Evolutionary conservation across 1,284 basidiomycete species (phyloP), one percentile per base, ranked within the genome.

Genomic region (Lentinula novae-zelandiae): DNA sequence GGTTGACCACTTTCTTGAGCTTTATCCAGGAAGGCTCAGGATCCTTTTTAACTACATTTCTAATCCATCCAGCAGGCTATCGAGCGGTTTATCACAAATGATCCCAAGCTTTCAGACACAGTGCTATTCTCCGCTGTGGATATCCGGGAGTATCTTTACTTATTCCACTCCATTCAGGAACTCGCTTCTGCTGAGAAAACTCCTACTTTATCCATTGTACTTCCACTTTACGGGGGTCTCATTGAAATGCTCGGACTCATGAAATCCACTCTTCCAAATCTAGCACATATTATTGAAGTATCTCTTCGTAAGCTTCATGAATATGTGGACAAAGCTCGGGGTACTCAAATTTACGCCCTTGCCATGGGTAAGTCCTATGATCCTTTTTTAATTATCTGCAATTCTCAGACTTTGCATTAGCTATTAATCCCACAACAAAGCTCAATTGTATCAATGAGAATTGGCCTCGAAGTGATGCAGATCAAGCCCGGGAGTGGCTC

Each of bases 351-450:
- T 3, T 77, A 76, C 64, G 65, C 63, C 0, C 63, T 76, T 13
- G 69, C 75, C 1, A 75, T 77, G 70, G 63, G 74, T 76, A 62
- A 39, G 68, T 67, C 31, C 17, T 52, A 42, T 52, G n/a, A n/a
- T n/a, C n/a, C 20, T 20, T 17, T 48, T 20, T 22, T 48, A 15
- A 51, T 51, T 10, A 20, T n/a, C 49, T 22, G 17, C 10, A 20
- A 51, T 20, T 10, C 49, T 22, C 22, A 20, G 10, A 22, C 20
- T 33, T 31, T 22, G 3, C 17, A 15, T 9, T 1, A 54, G 53
- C 53, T 39, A 13, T 38, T 13, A 54, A 27, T 27, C 3, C 27
- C 27, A 27, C 27, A 27, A 27, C 0, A 3, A 27, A 27, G 27
- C 27, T 27, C 49, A 22, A 22, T 9, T 10, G 33, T 6, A 36